Percentiles rank a stretch among this genome's conserved stretches.
Conservation (phyloP, 306 rosid species). For the Castanea mollissima region DNA sequence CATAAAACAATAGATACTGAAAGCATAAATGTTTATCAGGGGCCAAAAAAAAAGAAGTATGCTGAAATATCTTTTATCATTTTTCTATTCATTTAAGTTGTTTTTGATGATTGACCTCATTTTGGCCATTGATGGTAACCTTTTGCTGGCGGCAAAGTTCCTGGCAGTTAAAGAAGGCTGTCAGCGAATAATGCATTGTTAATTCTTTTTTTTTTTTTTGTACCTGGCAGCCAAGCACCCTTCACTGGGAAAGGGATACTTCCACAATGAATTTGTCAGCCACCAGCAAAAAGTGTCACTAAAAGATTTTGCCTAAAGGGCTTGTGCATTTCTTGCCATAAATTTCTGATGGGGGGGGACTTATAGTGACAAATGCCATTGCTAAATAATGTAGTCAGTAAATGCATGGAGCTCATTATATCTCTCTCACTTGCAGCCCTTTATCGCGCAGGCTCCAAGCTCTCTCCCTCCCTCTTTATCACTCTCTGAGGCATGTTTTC, state of each 20-base stretch:
- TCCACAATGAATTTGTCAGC: too few species aligned
- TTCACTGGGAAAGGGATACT: too few species aligned
- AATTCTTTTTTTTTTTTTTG: too few species aligned
- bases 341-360: neutral
- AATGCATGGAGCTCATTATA: neutral
- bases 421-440: conserved; percentile 31
- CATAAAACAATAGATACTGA: neutral
- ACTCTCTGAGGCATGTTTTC: conserved; percentile 32
- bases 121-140: neutral
- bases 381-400: neutral
- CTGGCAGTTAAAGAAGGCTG: neutral
- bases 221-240: too few species aligned
- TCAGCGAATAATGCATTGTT: neutral
- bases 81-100: neutral
- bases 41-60: too few species aligned
- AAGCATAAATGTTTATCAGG: neutral
- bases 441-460: conserved; percentile 2
- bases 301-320: too few species aligned
- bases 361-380: neutral
- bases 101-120: neutral
- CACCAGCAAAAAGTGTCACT: too few species aligned
- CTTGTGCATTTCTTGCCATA: neutral
- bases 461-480: conserved; percentile 7
- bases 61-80: too few species aligned
- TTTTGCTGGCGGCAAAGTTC: neutral